Evolutionary conservation across 2,329 filamentous ascomycete species (phyloP).

Genomic region (Cytospora paraplurivora): DNA sequence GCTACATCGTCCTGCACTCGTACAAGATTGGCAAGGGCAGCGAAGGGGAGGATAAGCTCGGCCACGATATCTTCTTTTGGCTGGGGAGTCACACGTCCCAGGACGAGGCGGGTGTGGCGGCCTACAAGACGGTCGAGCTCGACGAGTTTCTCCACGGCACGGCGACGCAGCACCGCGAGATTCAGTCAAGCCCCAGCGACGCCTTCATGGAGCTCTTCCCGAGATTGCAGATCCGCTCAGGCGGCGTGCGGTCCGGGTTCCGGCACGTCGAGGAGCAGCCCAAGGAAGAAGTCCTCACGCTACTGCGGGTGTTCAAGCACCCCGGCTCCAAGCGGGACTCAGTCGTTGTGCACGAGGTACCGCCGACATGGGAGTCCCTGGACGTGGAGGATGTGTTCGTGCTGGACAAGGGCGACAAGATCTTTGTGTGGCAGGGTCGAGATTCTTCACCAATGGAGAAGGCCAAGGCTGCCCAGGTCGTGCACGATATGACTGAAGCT

Average conservation of each 20-base stretch:
- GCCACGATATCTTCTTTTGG: conserved; percentile 72
- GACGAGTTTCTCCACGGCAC: conserved; percentile 66
- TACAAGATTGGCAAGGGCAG: conserved; percentile 52
- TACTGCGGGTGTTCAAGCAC: conserved; percentile 66
- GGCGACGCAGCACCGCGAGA: conserved; percentile 66
- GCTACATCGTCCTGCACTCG: conserved; percentile 66
- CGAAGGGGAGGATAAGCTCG: conserved; percentile 41
- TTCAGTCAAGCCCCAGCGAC: conserved; percentile 60
- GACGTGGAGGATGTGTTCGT: conserved; percentile 69
- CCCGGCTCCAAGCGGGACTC: conserved; percentile 50
- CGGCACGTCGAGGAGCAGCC: conserved; percentile 57
- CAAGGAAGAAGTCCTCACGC: conserved; percentile 47
- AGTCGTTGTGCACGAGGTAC: conserved; percentile 65
- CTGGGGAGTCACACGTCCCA: conserved; percentile 65
- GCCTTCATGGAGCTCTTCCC: conserved; percentile 64
- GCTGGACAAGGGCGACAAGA: conserved; percentile 63
- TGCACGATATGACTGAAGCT: conserved; percentile 64
- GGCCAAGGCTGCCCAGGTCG: conserved; percentile 67
- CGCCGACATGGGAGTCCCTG: conserved; percentile 61
- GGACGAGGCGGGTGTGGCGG: conserved; percentile 69
- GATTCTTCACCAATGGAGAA: conserved; percentile 70
- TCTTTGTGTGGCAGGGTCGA: conserved; percentile 71
- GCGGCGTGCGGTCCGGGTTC: conserved; percentile 65
- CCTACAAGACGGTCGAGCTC: conserved; percentile 71
- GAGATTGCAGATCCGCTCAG: conserved; percentile 59